phyloP scores from a whole-genome alignment of 148 eudicot genomes.

The Camellia granthamiana region DNA sequence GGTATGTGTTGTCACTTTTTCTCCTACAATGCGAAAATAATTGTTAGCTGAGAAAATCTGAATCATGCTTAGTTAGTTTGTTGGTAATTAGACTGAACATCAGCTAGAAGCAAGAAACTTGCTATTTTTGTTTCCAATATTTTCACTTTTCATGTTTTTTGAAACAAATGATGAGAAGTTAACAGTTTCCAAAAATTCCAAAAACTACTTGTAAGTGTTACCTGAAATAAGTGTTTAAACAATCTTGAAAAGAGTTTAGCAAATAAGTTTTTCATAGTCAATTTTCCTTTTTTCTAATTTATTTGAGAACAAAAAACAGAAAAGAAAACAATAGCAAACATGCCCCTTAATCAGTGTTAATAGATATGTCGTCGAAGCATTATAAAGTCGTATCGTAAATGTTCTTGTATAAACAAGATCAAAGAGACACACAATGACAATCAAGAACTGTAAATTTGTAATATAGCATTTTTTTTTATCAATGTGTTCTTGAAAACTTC shows the following conservation, averaged over 20 bases:
- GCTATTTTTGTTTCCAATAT: background rate
- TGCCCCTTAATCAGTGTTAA: no score
- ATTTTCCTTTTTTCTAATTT: no score
- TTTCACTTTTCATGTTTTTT: no score
- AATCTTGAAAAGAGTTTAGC: no score
- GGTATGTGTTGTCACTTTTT: constrained; percentile 40
- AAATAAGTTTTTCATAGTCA: no score
- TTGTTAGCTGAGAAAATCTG: background rate
- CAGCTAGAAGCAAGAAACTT: background rate
- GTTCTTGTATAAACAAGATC: background rate
- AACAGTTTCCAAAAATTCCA: no score
- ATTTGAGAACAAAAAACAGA: no score
- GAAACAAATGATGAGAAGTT: no score
- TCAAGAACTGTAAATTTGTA: background rate
- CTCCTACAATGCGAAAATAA: constrained; percentile 33
- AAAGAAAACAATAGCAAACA: no score
- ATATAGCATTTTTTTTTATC: background rate
- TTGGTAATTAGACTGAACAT: background rate
- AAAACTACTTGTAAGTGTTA: no score
- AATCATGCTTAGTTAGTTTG: background rate
- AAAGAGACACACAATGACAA: background rate
- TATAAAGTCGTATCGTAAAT: background rate
- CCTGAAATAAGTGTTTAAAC: no score
- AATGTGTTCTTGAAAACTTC: background rate
- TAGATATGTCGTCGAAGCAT: no score